These are phyloP conservation scores for Penicillium frequentans DNA, from an alignment of 2,329 filamentous ascomycete genomes.

Conservation along the genomic window DNA sequence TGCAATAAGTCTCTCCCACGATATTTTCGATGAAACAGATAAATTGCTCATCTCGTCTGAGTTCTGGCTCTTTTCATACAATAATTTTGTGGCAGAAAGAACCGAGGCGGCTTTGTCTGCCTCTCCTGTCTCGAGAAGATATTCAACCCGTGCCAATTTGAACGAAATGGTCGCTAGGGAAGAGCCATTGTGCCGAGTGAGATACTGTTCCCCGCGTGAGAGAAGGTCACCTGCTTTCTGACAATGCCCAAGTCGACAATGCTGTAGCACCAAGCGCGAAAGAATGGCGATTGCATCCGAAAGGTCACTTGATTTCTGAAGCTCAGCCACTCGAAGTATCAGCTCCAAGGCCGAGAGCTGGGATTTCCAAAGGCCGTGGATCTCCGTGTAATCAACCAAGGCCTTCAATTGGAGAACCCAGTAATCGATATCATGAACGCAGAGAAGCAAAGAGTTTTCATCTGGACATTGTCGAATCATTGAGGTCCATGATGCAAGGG, in stretches of 20 bases:
- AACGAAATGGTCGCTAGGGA: conserved; percentile 55
- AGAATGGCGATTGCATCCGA: conserved; percentile 45
- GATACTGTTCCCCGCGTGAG: conserved; percentile 56
- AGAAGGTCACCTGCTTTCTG: conserved; percentile 60
- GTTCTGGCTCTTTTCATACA: conserved; percentile 35
- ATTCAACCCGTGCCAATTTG: conserved; percentile 73
- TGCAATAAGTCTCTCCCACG: conserved; percentile 56
- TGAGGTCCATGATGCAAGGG: conserved; percentile 36
- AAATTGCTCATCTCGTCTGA: conserved; percentile 32
- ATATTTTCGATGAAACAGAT: conserved; percentile 41
- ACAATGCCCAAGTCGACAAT: conserved; percentile 61
- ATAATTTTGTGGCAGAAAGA: conserved; percentile 27
- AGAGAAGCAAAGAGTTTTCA: conserved; percentile 41
- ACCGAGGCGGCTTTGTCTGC: conserved; percentile 57
- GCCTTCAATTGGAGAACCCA: conserved; percentile 55
- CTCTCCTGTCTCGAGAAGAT: conserved; percentile 67
- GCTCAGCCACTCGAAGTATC: conserved; percentile 49
- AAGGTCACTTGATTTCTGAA: conserved; percentile 38
- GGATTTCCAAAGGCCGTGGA: conserved; percentile 55
- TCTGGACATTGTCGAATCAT: conserved; percentile 48
- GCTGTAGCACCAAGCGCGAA: conserved; percentile 54
- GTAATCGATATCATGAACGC: conserved; percentile 52
- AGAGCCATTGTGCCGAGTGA: conserved; percentile 42
- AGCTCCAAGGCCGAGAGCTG: conserved; percentile 52
- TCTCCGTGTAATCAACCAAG: conserved; percentile 57